These are phyloP conservation scores for Tuber brumale DNA, from an alignment of 495 filamentous ascomycete species.

Conservation along the genomic window DNA sequence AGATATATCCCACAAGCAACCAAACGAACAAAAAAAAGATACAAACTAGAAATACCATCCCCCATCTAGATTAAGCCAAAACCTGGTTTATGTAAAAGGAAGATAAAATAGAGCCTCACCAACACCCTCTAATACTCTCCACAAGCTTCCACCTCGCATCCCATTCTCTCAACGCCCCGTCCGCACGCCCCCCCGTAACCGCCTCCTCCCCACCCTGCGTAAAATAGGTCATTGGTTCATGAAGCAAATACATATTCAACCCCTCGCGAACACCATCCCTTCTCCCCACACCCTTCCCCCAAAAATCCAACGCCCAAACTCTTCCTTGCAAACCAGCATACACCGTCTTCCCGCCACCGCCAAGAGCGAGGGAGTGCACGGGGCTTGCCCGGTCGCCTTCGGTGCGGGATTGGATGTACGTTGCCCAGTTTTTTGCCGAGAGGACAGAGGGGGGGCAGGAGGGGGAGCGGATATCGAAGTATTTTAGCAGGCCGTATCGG, in stretches of 20 bases:
- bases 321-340: conserved; percentile 29
- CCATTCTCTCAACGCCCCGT: not conserved
- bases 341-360: conserved; percentile 16
- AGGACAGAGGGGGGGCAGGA: not conserved
- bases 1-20: not conserved
- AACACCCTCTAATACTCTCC: not conserved
- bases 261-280: not conserved
- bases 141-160: not conserved
- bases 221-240: not conserved
- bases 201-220: not conserved
- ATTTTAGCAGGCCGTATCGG: conserved; percentile 54
- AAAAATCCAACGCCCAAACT: conserved; percentile 36
- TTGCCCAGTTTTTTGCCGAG: conserved; percentile 24
- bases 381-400: conserved; percentile 1
- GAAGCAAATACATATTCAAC: not conserved
- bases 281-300: not conserved
- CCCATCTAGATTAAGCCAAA: not conserved
- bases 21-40: not conserved
- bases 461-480: conserved; percentile 55
- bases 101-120: not conserved
- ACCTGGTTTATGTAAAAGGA: not conserved
- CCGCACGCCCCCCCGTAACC: not conserved
- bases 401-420: conserved; percentile 18
- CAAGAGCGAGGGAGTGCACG: conserved; percentile 28
- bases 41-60: not conserved